Conservation (phyloP, 306 rosid genomes). For the Styphnolobium japonicum region DNA sequence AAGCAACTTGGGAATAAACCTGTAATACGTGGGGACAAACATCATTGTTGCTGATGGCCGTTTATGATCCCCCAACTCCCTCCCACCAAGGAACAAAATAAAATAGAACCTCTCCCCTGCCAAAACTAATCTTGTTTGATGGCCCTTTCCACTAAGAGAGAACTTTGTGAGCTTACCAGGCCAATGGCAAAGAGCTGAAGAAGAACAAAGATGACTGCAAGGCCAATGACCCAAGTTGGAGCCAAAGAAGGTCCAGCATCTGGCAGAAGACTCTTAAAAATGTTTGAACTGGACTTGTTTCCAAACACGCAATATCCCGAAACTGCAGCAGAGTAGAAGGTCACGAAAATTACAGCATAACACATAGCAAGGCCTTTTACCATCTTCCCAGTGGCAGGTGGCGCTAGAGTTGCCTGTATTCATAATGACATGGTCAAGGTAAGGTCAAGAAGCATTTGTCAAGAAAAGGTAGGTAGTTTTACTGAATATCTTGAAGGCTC, state of each 20-base stretch:
- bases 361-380: slow-evolving; percentile 89
- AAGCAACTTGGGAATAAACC: slow-evolving; percentile 99
- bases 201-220: slow-evolving; percentile 74
- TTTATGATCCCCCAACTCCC: not conserved
- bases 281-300: slow-evolving; percentile 71
- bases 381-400: slow-evolving; percentile 97
- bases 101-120: not conserved
- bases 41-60: not conserved
- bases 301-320: slow-evolving; percentile 91
- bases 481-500: not conserved
- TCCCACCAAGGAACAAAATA: not conserved
- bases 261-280: slow-evolving; percentile 71
- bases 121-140: not conserved
- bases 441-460: not conserved
- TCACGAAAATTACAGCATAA: slow-evolving; percentile 63
- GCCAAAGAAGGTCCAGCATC: slow-evolving; percentile 78
- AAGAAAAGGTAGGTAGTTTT: not conserved
- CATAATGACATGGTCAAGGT: not conserved
- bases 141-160: not conserved
- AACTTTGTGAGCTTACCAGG: slow-evolving; percentile 47
- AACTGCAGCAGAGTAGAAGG: slow-evolving; percentile 79
- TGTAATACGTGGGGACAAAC: slow-evolving; percentile 26
- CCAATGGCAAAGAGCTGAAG: slow-evolving; percentile 96
- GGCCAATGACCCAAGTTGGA: slow-evolving; percentile 84
- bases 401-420: slow-evolving; percentile 92